Evolutionary conservation across 2,329 filamentous ascomycete genomes (phyloP).

Genomic region (Alternaria consortialis): DNA sequence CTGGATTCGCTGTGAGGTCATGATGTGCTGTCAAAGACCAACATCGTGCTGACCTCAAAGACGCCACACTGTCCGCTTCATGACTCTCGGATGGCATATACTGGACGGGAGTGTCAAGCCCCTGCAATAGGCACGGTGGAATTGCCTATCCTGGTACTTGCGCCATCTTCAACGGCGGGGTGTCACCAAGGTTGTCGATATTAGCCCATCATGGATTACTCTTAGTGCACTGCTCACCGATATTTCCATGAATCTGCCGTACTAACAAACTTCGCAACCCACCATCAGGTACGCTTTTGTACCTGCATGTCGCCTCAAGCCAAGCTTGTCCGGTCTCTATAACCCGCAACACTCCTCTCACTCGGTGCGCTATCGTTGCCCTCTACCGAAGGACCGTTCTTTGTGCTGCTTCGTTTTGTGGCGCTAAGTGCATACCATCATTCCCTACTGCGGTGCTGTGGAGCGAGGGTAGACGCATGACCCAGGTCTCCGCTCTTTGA

Average conservation of each 20-base stretch:
- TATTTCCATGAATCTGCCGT: constrained; percentile 39
- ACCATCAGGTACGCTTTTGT: constrained; percentile 33
- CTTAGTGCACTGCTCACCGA: constrained; percentile 42
- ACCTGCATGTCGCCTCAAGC: constrained; percentile 39
- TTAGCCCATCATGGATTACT: constrained; percentile 33
- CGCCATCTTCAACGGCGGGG: constrained; percentile 36
- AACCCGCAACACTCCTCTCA: constrained; percentile 38
- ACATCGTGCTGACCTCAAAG: constrained; percentile 30
- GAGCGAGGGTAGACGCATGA: constrained; percentile 47
- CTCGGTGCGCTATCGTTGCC: constrained; percentile 35
- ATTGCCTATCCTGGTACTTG: constrained; percentile 38
- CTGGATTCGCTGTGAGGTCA: constrained; percentile 18
- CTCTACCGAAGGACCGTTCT: constrained; percentile 36
- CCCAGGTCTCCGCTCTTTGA: constrained; percentile 35
- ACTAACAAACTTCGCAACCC: constrained; percentile 34
- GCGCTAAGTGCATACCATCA: constrained; percentile 43
- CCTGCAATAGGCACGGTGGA: constrained; percentile 37
- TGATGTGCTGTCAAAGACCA: constrained; percentile 27
- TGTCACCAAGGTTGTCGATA: constrained; percentile 36
- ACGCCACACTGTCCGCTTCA: constrained; percentile 31
- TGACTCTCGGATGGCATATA: constrained; percentile 19
- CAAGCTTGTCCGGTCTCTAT: constrained; percentile 33
- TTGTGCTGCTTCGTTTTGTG: constrained; percentile 33
- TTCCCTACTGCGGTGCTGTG: constrained; percentile 37
- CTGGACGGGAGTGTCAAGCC: constrained; percentile 30